Percentiles rank a stretch among this genome's conserved stretches.
phyloP scores from a whole-genome alignment of 768 basidiomycete species.

The Galerina sulciceps region DNA sequence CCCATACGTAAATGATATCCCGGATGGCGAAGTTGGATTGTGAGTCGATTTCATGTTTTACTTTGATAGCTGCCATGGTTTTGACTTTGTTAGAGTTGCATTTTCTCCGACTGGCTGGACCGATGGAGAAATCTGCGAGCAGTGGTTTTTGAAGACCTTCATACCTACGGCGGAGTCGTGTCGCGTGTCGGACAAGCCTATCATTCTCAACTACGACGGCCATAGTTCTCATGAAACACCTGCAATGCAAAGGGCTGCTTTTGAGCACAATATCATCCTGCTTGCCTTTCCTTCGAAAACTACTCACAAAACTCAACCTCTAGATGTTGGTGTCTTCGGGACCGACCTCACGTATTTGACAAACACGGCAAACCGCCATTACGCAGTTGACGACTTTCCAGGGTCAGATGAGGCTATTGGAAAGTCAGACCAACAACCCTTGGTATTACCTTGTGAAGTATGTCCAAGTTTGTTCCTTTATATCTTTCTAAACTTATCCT shows the following conservation, averaged over 20 bases:
- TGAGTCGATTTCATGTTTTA: background rate
- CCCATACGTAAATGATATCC: constrained; percentile 4
- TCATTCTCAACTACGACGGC: constrained; percentile 39
- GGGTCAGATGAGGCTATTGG: no score
- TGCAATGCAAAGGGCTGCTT: constrained; percentile 19
- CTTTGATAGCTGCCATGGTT: background rate
- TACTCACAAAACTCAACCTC: constrained; percentile 40
- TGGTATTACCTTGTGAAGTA: no score
- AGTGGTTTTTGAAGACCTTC: constrained; percentile 35
- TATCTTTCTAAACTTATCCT: no score
- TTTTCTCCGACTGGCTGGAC: constrained; percentile 39
- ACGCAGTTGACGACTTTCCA: no score
- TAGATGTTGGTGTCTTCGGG: constrained; percentile 39
- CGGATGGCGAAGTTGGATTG: background rate
- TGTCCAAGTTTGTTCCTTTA: no score
- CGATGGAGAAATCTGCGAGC: constrained; percentile 23
- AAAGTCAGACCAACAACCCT: no score
- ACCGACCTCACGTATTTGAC: no score
- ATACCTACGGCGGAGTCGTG: constrained; percentile 25
- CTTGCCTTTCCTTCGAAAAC: constrained; percentile 36
- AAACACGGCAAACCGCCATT: no score
- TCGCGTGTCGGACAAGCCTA: constrained; percentile 20
- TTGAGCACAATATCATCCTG: constrained; percentile 27
- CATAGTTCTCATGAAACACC: constrained; percentile 37
- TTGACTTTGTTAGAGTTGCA: constrained; percentile 25